Conservation (phyloP, 1,284 basidiomycete genomes). For the Prillingera fragicola region DNA sequence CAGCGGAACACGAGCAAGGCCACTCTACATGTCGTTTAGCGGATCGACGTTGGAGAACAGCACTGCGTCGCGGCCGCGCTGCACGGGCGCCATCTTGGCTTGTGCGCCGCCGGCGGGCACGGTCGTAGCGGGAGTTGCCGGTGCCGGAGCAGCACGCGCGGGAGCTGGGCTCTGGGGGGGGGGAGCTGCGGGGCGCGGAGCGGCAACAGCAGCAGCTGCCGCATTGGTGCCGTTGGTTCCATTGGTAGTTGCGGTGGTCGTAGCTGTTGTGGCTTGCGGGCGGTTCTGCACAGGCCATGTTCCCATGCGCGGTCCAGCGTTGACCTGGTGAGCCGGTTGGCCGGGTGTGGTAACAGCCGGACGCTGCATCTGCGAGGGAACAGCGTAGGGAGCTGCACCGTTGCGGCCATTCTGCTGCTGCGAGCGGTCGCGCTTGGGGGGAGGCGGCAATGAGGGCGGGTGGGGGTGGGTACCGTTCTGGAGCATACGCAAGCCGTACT, state of each 20-base stretch:
- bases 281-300: constrained; percentile 21
- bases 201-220: not conserved
- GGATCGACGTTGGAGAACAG: constrained; percentile 31
- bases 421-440: constrained; percentile 19
- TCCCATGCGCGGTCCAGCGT: constrained; percentile 21
- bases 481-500: constrained; percentile 73
- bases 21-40: constrained; percentile 19
- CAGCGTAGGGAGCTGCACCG: constrained; percentile 25
- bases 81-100: constrained; percentile 22
- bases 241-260: not conserved
- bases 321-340: too few relatives aligned
- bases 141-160: not conserved
- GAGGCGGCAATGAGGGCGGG: constrained; percentile 31
- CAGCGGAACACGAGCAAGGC: too few relatives aligned
- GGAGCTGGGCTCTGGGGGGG: constrained; percentile 18
- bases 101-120: not conserved
- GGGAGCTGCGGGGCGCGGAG: not conserved
- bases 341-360: not conserved
- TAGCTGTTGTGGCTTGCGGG: not conserved
- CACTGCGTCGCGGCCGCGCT: constrained; percentile 39
- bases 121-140: constrained; percentile 10
- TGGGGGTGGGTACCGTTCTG: constrained; percentile 69
- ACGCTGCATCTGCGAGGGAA: constrained; percentile 19
- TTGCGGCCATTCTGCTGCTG: constrained; percentile 6
- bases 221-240: constrained; percentile 7